A percentile compares a stretch with the other conserved stretches of the same genome.
Conservation (phyloP, 2,329 filamentous ascomycete genomes). For the Talaromyces sp. region DNA sequence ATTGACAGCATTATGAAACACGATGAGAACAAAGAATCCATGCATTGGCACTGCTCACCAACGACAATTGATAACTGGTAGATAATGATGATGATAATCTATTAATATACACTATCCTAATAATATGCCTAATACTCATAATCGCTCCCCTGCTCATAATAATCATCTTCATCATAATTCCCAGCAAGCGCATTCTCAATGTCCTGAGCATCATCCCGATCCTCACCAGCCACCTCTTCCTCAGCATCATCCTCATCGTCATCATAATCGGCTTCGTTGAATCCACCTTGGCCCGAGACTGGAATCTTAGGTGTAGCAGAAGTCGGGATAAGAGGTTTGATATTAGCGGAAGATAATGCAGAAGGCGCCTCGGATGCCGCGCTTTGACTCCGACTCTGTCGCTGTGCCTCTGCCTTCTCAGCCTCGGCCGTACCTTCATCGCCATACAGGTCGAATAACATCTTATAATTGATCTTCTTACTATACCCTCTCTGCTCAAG, state of each 20-base stretch:
- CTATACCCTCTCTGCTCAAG: constrained; percentile 64
- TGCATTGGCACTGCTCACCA: too few relatives aligned
- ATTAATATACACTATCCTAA: neutral
- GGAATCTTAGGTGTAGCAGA: constrained; percentile 17
- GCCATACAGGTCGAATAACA: constrained; percentile 37
- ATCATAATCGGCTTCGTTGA: constrained; percentile 20
- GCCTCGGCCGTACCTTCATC: constrained; percentile 29
- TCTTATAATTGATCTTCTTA: constrained; percentile 66
- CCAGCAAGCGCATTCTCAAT: constrained; percentile 36
- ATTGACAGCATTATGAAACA: neutral
- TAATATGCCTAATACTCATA: neutral
- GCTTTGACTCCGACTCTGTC: constrained; percentile 32
- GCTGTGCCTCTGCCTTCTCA: constrained; percentile 25
- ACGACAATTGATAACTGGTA: neutral
- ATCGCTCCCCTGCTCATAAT: constrained; percentile 29
- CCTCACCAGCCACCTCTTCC: constrained; percentile 19
- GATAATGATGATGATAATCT: neutral
- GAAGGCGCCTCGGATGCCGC: constrained; percentile 21
- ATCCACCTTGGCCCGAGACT: constrained; percentile 16
- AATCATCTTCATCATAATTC: constrained; percentile 31
- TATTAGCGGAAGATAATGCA: neutral
- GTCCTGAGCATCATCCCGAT: constrained; percentile 29
- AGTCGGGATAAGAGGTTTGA: constrained; percentile 14
- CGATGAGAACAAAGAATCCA: too few relatives aligned
- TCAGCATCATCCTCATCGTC: constrained; percentile 24